Evolutionary conservation across 805 yeast species (phyloP).

Genomic region (Lachancea kluyveri): DNA sequence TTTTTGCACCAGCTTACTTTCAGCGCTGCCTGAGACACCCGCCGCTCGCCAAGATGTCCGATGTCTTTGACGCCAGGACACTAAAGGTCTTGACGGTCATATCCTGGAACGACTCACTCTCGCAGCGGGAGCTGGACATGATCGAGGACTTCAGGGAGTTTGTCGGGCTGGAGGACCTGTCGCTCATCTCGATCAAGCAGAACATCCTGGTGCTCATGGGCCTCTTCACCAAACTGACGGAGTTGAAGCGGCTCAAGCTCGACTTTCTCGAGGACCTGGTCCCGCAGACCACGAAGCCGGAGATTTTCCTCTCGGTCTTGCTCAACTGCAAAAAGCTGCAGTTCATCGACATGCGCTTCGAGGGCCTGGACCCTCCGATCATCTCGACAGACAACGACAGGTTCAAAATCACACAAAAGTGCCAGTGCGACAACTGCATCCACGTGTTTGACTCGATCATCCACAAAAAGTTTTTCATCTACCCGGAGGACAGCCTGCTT

Average conservation of each 20-base stretch:
- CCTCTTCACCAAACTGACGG: constrained; percentile 24
- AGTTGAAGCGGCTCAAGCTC: constrained; percentile 34
- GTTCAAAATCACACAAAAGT: constrained; percentile 27
- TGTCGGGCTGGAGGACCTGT: constrained; percentile 32
- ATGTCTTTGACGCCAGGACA: constrained; percentile 32
- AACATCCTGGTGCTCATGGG: constrained; percentile 29
- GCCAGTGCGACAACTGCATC: constrained; percentile 27
- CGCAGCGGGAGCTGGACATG: constrained; percentile 31
- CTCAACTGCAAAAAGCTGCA: constrained; percentile 30
- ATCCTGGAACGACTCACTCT: constrained; percentile 37
- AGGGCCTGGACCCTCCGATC: constrained; percentile 30
- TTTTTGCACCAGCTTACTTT: constrained; percentile 29
- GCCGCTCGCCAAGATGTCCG: constrained; percentile 25
- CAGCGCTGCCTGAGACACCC: constrained; percentile 13
- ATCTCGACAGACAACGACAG: constrained; percentile 21
- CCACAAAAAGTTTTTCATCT: constrained; percentile 30
- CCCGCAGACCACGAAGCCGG: constrained; percentile 30
- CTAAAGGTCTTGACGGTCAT: constrained; percentile 35
- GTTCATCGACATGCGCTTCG: constrained; percentile 35
- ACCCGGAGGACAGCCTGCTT: constrained; percentile 24
- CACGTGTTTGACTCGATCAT: constrained; percentile 29
- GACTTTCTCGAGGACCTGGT: constrained; percentile 34
- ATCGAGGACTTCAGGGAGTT: constrained; percentile 35
- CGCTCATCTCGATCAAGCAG: constrained; percentile 36
- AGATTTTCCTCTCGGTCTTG: constrained; percentile 31